Evolutionary conservation across 108 stramenopile species (phyloP).

Genomic region (Discostella pseudostelligera): DNA sequence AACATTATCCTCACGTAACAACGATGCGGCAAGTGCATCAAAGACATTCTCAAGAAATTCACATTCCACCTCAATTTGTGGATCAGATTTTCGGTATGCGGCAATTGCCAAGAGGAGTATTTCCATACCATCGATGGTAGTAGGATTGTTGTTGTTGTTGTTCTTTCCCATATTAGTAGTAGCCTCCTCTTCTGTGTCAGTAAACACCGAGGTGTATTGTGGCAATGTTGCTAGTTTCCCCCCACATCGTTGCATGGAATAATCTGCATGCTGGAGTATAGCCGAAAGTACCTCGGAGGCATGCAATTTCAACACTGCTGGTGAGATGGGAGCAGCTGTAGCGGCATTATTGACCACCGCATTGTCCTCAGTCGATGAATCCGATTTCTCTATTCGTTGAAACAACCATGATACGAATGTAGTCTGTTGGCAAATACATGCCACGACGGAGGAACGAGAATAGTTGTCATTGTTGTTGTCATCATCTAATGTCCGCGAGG

Average conservation of each 20-base stretch:
- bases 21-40: conserved; percentile 49
- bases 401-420: conserved; percentile 68
- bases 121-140: conserved; percentile 66
- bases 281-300: conserved; percentile 57
- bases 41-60: conserved; percentile 75
- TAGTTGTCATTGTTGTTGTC: conserved; percentile 3
- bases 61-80: conserved; percentile 58
- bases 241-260: conserved; percentile 31
- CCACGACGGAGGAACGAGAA: conserved; percentile 41
- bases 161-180: conserved; percentile 2
- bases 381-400: conserved; percentile 36
- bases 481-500: conserved; percentile 7
- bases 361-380: background rate
- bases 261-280: conserved; percentile 65
- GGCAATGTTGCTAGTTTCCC: conserved; percentile 18
- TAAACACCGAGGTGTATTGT: conserved; percentile 20
- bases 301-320: conserved; percentile 38
- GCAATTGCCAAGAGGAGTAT: conserved; percentile 59
- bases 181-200: conserved; percentile 14
- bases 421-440: conserved; percentile 51
- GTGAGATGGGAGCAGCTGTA: conserved; percentile 14
- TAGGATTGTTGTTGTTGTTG: background rate
- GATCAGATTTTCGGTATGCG: conserved; percentile 62
- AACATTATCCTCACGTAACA: conserved; percentile 58
- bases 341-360: background rate